These are phyloP conservation scores for Marsdenia floribunda DNA, from an alignment of 257 asterid genomes.

Conservation along the genomic window DNA sequence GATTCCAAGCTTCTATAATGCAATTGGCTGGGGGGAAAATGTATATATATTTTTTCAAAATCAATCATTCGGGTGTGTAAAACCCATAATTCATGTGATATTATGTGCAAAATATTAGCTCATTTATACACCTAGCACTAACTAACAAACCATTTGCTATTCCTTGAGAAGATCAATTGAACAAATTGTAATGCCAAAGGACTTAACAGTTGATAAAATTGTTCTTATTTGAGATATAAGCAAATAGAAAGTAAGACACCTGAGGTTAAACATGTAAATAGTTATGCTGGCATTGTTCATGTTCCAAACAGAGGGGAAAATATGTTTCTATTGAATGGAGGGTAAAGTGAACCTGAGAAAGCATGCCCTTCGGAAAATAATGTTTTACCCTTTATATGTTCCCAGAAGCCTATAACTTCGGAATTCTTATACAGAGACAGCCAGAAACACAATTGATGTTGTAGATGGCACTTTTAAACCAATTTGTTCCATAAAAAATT, in stretches of 20 bases:
- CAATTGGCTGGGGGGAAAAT: constrained; percentile 49
- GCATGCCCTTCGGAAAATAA: background rate
- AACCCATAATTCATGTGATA: background rate
- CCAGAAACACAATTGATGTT: background rate
- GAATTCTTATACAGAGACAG: background rate
- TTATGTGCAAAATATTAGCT: background rate
- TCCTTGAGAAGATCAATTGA: background rate
- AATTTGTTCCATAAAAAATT: background rate
- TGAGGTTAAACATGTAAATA: background rate
- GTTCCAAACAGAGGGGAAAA: background rate
- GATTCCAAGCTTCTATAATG: constrained; percentile 79
- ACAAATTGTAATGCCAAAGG: background rate
- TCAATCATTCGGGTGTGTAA: background rate
- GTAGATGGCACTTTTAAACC: background rate
- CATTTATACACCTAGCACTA: background rate
- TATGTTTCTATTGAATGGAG: background rate
- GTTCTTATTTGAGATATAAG: background rate
- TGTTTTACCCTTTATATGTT: background rate
- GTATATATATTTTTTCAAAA: background rate
- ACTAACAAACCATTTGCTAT: background rate
- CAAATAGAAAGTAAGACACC: background rate
- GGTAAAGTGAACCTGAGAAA: background rate
- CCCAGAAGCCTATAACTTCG: background rate
- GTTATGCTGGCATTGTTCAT: background rate
- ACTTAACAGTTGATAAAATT: background rate